Percentiles rank a stretch among this genome's conserved stretches.
Conservation (phyloP, 345 rosid species). For the Rhizophora mangle region DNA sequence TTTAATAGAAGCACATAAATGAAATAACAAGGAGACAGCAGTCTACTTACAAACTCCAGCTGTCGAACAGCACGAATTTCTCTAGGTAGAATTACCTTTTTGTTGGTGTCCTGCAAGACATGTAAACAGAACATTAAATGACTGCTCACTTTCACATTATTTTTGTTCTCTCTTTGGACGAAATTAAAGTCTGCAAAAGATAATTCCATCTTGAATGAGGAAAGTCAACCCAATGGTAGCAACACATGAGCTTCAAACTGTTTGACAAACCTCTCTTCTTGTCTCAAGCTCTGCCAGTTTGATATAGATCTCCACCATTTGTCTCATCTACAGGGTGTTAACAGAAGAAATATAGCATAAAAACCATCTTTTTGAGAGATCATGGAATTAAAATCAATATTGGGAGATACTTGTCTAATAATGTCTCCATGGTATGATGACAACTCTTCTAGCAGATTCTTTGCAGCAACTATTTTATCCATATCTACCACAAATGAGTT, state of each 20-base stretch:
- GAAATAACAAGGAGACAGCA: conserved; percentile 5
- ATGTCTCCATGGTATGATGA: conserved; percentile 66
- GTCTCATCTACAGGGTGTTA: conserved; percentile 60
- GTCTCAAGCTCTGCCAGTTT: conserved; percentile 96
- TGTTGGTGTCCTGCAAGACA: conserved; percentile 65
- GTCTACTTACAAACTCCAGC: conserved; percentile 74
- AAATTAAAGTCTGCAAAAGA: not conserved
- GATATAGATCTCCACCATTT: conserved; percentile 92
- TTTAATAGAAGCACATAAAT: not conserved
- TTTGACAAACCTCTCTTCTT: conserved; percentile 74
- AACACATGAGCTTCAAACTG: conserved; percentile 3
- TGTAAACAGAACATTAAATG: conserved; percentile 8
- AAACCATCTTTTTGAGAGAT: conserved; percentile 1
- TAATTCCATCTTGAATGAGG: not conserved
- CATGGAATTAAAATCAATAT: conserved; percentile 1
- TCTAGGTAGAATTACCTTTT: conserved; percentile 65
- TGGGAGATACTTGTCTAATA: conserved; percentile 58
- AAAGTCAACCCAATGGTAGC: not conserved
- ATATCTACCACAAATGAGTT: conserved; percentile 85
- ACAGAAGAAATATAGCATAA: not conserved
- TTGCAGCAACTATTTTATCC: conserved; percentile 90
- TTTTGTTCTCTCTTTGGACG: not conserved
- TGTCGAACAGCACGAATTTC: conserved; percentile 78
- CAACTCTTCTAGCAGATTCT: conserved; percentile 70
- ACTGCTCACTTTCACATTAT: not conserved